A percentile compares a stretch with the other conserved stretches of the same genome.
These are phyloP conservation scores for Monilinia vaccinii-corymbosi DNA, from an alignment of 2,329 filamentous ascomycete genomes.

Conservation along the genomic window DNA sequence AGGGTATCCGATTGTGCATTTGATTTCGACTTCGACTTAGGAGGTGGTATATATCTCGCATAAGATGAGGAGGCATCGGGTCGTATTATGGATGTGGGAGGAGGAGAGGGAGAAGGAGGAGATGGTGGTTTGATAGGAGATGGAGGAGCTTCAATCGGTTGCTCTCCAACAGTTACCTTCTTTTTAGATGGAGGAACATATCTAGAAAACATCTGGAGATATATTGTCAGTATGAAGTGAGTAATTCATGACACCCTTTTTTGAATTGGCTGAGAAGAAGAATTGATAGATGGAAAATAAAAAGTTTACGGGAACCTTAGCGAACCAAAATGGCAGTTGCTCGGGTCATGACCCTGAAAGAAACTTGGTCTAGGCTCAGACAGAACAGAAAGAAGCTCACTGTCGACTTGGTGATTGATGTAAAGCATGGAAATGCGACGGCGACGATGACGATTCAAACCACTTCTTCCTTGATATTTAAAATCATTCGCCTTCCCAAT, in stretches of 20 bases:
- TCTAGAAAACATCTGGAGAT: constrained; percentile 26
- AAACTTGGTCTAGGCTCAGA: not conserved
- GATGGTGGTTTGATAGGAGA: not conserved
- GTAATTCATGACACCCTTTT: not conserved
- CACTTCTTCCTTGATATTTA: not conserved
- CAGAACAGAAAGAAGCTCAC: too few species aligned
- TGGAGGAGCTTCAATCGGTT: not conserved
- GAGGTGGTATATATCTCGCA: constrained; percentile 26
- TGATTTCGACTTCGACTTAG: constrained; percentile 12
- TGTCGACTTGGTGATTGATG: not conserved
- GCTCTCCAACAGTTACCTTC: constrained; percentile 1
- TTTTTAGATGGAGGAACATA: constrained; percentile 26
- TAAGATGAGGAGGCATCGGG: constrained; percentile 27
- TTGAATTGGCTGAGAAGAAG: not conserved
- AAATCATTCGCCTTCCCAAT: not conserved
- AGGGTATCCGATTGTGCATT: not conserved
- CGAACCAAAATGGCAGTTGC: not conserved
- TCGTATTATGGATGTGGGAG: constrained; percentile 15
- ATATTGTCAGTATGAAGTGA: constrained; percentile 9
- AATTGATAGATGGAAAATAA: constrained; percentile 6
- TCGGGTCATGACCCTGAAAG: not conserved
- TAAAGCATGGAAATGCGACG: not conserved
- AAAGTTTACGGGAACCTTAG: constrained; percentile 10
- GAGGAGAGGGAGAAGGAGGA: constrained; percentile 3
- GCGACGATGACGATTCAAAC: not conserved